These are phyloP conservation scores for Neotropicomus parvogracilis DNA, from an alignment of 1,284 basidiomycete species.

Conservation along the genomic window DNA sequence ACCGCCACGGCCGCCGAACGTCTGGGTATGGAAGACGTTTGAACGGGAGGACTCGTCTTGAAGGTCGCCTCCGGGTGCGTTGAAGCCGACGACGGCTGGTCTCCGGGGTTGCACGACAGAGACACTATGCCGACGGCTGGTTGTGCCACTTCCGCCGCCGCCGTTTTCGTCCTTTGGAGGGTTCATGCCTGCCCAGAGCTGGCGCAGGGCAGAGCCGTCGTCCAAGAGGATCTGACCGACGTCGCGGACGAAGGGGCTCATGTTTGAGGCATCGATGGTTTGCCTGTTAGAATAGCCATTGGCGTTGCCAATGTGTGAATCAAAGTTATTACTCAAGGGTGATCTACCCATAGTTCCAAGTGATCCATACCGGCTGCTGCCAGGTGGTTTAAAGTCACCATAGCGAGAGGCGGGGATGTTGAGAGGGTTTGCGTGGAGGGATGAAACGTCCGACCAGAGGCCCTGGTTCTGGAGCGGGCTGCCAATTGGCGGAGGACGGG, in stretches of 20 bases:
- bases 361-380: conserved; percentile 60
- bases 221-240: conserved; percentile 72
- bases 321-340: conserved; percentile 41
- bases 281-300: conserved; percentile 49
- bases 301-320: conserved; percentile 41
- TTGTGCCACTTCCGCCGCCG: conserved; percentile 69
- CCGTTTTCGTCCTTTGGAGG: conserved; percentile 52
- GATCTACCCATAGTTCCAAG: conserved; percentile 55
- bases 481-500: conserved; percentile 49
- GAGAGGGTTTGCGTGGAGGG: conserved; percentile 44
- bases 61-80: conserved; percentile 36
- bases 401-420: conserved; percentile 53
- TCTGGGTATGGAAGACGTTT: conserved; percentile 22
- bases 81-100: conserved; percentile 59
- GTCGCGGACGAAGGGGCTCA: conserved; percentile 77
- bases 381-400: conserved; percentile 59
- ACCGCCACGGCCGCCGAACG: conserved; percentile 42
- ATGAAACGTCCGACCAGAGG: conserved; percentile 53
- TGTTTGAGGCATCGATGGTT: conserved; percentile 65
- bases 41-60: conserved; percentile 41
- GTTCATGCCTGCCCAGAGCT: conserved; percentile 66
- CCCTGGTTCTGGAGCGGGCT: conserved; percentile 41
- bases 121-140: conserved; percentile 81
- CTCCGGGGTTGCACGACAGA: conserved; percentile 76
- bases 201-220: conserved; percentile 62